A percentile compares a stretch with the other conserved stretches of the same genome.
These are phyloP conservation scores for Coemansia sp. DNA, from an alignment of 192 early-diverging fungal genomes.

Conservation along the genomic window DNA sequence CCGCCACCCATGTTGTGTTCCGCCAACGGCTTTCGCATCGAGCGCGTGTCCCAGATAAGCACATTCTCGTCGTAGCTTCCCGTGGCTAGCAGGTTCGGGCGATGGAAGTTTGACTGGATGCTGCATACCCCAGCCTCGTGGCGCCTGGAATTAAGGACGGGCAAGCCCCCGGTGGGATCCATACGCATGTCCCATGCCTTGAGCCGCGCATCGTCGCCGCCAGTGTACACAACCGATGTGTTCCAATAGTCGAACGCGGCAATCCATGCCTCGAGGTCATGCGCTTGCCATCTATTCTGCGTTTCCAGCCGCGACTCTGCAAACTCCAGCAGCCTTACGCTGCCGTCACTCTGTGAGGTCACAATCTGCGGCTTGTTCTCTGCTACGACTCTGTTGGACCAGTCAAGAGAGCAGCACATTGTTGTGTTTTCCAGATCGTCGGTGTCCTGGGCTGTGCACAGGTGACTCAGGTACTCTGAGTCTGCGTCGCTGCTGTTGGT, in stretches of 20 bases:
- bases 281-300: conserved; percentile 69
- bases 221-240: conserved; percentile 63
- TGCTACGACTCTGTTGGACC: conserved; percentile 64
- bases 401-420: conserved; percentile 86
- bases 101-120: conserved; percentile 81
- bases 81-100: conserved; percentile 77
- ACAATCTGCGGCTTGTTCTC: conserved; percentile 43
- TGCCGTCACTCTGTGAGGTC: conserved; percentile 80
- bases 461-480: conserved; percentile 25
- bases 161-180: conserved; percentile 27
- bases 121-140: conserved; percentile 91
- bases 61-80: conserved; percentile 93
- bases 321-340: conserved; percentile 57
- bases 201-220: conserved; percentile 84
- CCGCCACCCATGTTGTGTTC: conserved; percentile 79
- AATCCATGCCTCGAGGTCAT: conserved; percentile 94
- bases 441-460: conserved; percentile 29
- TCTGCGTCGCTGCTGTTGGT: conserved; percentile 29
- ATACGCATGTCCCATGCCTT: conserved; percentile 87
- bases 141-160: conserved; percentile 65
- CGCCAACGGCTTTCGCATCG: conserved; percentile 70
- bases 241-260: conserved; percentile 85
- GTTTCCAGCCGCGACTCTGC: conserved; percentile 43
- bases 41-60: conserved; percentile 87
- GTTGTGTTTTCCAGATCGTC: conserved; percentile 19